phyloP scores from a whole-genome alignment of 495 filamentous ascomycete genomes.

The Penicillium maclennaniae region DNA sequence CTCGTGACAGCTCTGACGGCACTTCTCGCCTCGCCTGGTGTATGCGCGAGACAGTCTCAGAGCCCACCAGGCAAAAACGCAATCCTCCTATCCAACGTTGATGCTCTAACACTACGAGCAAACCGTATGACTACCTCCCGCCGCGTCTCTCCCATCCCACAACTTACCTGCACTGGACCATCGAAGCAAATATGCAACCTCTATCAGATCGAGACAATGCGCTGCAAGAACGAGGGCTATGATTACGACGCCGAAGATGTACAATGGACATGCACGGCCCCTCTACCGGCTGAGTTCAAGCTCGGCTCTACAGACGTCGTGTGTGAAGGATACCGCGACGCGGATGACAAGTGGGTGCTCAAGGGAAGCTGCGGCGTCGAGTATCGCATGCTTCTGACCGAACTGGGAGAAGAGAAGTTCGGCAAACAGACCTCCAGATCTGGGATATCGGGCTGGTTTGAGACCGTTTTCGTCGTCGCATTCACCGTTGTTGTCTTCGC shows the following conservation, averaged over 20 bases:
- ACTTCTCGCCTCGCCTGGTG: slow-evolving; percentile 29
- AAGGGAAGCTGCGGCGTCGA: slow-evolving; percentile 92
- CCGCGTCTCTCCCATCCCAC: slow-evolving; percentile 73
- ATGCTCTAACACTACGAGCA: slow-evolving; percentile 70
- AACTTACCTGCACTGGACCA: slow-evolving; percentile 76
- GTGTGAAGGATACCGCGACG: slow-evolving; percentile 79
- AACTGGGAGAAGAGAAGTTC: slow-evolving; percentile 70
- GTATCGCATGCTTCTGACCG: slow-evolving; percentile 78
- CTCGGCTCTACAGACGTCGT: slow-evolving; percentile 86
- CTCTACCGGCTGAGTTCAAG: slow-evolving; percentile 78
- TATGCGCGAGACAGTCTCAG: slow-evolving; percentile 12
- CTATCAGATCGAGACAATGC: slow-evolving; percentile 75
- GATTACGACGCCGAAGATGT: slow-evolving; percentile 68
- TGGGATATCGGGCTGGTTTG: slow-evolving; percentile 16
- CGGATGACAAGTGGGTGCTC: slow-evolving; percentile 77
- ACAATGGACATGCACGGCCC: slow-evolving; percentile 84
- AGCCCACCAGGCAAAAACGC: slow-evolving; percentile 50
- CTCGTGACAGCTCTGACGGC: not conserved
- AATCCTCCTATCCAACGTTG: slow-evolving; percentile 73
- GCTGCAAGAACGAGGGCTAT: slow-evolving; percentile 78
- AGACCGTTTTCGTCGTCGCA: slow-evolving; percentile 45
- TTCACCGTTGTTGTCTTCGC: slow-evolving; percentile 40
- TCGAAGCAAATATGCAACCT: slow-evolving; percentile 52
- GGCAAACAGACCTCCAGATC: slow-evolving; percentile 32
- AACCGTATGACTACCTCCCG: slow-evolving; percentile 64